Evolutionary conservation across 2,329 filamentous ascomycete species (phyloP).

Genomic region (Venturiaceae sp.): DNA sequence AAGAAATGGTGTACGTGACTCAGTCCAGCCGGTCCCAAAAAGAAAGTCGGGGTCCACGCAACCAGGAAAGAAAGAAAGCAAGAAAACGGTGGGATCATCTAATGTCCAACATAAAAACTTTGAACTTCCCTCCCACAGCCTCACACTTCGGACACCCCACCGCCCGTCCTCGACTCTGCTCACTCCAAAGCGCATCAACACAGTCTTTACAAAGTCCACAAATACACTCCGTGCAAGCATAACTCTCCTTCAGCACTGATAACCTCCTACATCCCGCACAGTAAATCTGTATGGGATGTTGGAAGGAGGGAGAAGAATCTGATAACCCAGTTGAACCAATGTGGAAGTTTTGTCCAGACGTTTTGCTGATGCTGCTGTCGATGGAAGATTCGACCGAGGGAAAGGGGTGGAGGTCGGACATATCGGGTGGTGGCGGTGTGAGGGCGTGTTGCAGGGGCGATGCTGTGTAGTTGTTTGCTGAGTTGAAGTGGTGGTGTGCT

Average conservation of each 20-base stretch:
- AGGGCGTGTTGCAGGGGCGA: conserved; percentile 85
- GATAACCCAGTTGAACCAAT: conserved; percentile 5
- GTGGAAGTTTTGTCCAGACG: conserved; percentile 6
- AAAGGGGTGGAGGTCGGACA: conserved; percentile 55
- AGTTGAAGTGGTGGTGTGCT: conserved; percentile 38
- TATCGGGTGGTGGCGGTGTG: conserved; percentile 52
- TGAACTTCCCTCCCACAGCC: conserved; percentile 70
- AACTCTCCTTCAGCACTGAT: conserved; percentile 71
- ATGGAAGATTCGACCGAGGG: conserved; percentile 78
- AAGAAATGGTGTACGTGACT: not conserved
- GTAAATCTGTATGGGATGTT: conserved; percentile 66
- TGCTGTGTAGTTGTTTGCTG: conserved; percentile 57
- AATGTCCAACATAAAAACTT: conserved; percentile 77
- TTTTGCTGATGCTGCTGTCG: conserved; percentile 24
- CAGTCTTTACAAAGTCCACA: conserved; percentile 85
- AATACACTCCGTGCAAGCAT: conserved; percentile 93
- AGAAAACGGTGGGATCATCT: conserved; percentile 37
- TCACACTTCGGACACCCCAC: conserved; percentile 68
- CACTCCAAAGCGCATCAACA: conserved; percentile 68
- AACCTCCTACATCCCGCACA: conserved; percentile 78
- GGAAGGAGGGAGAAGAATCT: conserved; percentile 6
- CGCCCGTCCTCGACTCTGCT: conserved; percentile 59
- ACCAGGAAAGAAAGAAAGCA: not conserved
- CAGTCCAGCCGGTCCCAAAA: not conserved
- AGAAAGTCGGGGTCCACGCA: not conserved